A percentile compares a stretch with the other conserved stretches of the same genome.
Evolutionary conservation across 2,329 filamentous ascomycete genomes (phyloP).

Genomic region (Elsinoe arachidis): DNA sequence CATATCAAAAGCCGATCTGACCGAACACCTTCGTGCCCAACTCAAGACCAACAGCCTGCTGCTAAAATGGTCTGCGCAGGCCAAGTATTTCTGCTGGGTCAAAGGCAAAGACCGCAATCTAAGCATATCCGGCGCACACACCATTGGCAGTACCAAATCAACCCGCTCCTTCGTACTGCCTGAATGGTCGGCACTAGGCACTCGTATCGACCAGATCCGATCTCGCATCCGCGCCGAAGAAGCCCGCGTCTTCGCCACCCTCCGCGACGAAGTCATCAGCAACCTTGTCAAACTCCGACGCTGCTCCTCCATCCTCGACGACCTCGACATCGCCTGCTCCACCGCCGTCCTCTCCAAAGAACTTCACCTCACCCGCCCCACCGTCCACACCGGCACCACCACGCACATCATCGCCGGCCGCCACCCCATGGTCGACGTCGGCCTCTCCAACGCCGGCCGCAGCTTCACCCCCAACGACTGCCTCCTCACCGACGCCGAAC

Average conservation of each 20-base stretch:
- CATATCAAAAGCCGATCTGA: constrained; percentile 52
- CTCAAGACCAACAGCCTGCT: constrained; percentile 54
- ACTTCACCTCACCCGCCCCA: constrained; percentile 63
- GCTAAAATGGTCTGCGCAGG: constrained; percentile 75
- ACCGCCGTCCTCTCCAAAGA: constrained; percentile 74
- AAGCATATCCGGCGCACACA: constrained; percentile 38
- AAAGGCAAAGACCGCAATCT: constrained; percentile 64
- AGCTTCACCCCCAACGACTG: constrained; percentile 83
- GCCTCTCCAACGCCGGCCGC: constrained; percentile 68
- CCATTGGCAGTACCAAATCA: constrained; percentile 69
- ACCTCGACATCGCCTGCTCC: constrained; percentile 81
- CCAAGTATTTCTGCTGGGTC: constrained; percentile 86
- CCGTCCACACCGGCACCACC: constrained; percentile 52
- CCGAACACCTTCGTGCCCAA: constrained; percentile 51
- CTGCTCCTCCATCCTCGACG: constrained; percentile 85
- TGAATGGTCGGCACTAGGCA: constrained; percentile 76
- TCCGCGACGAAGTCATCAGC: constrained; percentile 67
- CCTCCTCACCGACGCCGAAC: constrained; percentile 69
- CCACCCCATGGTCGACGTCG: constrained; percentile 85
- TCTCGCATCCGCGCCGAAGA: constrained; percentile 77
- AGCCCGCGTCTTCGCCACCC: constrained; percentile 62
- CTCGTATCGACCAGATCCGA: constrained; percentile 67
- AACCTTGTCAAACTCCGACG: constrained; percentile 79
- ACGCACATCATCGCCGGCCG: constrained; percentile 79
- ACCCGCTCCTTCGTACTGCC: constrained; percentile 77